Evolutionary conservation across 352 stramenopile genomes (phyloP).

Genomic region (Globisporangium paddicum): DNA sequence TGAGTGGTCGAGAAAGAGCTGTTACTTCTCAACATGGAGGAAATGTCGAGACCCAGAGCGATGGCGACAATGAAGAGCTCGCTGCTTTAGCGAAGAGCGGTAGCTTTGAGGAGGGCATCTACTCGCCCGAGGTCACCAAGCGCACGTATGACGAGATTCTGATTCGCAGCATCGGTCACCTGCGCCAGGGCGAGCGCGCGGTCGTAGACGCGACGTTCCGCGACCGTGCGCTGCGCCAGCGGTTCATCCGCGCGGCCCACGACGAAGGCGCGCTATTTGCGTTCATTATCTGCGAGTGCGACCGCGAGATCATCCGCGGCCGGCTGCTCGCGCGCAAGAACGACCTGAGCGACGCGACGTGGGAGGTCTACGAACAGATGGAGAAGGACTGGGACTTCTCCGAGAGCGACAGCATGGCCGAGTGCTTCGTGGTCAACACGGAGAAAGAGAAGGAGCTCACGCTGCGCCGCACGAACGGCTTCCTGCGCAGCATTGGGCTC

Average conservation of each 20-base stretch:
- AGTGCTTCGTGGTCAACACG: constrained; percentile 55
- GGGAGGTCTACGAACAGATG: constrained; percentile 64
- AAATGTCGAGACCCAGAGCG: neutral
- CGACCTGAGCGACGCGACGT: constrained; percentile 62
- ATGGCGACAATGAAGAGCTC: constrained; percentile 7
- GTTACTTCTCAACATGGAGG: neutral
- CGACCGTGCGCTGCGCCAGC: constrained; percentile 31
- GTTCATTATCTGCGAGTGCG: constrained; percentile 55
- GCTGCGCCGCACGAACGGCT: constrained; percentile 41
- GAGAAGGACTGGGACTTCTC: constrained; percentile 40
- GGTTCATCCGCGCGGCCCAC: constrained; percentile 36
- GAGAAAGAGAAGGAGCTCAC: constrained; percentile 71
- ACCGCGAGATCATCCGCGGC: constrained; percentile 64
- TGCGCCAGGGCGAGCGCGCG: constrained; percentile 48
- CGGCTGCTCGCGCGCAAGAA: constrained; percentile 55
- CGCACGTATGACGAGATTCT: constrained; percentile 67
- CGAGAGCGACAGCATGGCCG: constrained; percentile 26
- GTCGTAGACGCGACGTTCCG: constrained; percentile 63
- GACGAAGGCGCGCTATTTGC: constrained; percentile 50
- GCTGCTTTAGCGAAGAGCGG: constrained; percentile 4
- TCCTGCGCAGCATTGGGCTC: constrained; percentile 47
- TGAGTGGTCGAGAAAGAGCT: neutral
- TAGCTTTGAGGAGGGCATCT: constrained; percentile 56
- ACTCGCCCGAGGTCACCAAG: constrained; percentile 48
- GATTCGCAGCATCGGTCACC: constrained; percentile 21